These are phyloP conservation scores for Cymbopogon citratus DNA, from an alignment of 176 grass and related monocot species.

Conservation along the genomic window DNA sequence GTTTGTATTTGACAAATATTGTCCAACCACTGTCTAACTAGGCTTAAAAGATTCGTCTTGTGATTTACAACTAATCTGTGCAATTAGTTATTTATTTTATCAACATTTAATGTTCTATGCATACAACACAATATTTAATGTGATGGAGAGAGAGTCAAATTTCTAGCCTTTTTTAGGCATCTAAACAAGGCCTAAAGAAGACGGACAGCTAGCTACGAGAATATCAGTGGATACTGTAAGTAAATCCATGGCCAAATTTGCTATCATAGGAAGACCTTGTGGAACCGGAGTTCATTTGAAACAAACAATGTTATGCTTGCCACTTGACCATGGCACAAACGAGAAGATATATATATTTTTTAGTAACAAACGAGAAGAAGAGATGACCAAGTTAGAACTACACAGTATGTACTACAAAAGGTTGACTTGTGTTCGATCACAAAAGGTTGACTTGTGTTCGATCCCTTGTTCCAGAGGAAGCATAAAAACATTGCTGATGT, in stretches of 20 bases:
- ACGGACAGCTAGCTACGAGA: background rate
- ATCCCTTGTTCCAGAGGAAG: background rate
- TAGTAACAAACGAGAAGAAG: background rate
- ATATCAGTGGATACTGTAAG: background rate
- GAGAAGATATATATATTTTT: background rate
- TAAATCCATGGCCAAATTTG: background rate
- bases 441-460: background rate
- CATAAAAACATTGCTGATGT: background rate
- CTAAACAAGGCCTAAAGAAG: background rate
- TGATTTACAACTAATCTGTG: no score
- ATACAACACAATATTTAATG: no score
- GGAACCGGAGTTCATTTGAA: background rate
- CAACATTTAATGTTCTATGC: no score
- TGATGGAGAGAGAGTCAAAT: no score
- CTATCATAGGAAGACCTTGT: background rate
- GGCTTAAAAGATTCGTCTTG: no score
- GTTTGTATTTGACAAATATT: no score
- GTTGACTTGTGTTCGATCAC: background rate
- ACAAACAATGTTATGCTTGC: background rate
- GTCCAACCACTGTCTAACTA: no score
- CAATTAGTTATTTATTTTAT: no score
- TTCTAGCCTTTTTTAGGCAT: no score
- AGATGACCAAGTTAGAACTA: background rate
- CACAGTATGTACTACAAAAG: background rate
- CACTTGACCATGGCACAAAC: background rate